Base-by-base conservation (phyloP, 805 yeast species). In the Dipodascopsis tothii region DNA sequence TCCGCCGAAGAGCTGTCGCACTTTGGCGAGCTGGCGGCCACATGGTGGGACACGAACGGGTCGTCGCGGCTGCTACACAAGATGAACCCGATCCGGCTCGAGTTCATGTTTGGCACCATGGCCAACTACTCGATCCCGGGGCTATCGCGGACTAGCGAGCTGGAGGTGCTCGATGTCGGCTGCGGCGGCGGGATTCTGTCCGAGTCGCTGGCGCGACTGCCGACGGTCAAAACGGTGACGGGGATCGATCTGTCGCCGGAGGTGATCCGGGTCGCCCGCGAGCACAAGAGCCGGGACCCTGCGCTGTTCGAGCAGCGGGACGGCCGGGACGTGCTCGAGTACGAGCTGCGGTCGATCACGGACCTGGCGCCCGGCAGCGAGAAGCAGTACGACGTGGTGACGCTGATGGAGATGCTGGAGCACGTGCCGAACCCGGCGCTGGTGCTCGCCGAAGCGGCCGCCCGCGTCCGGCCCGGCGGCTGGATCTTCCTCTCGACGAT, bases 31-130 rank as follows among this genome's bases (percentile, higher is more conserved):
- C 69, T 92, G 36, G 98, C 99, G 1, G 70, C 81, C n/a, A 65
- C 85, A n/a, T 92, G 99, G 99, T 92, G 99, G 98, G 95, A 92
- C 56, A 78, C 84, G 11, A 66, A 79, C 51, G 98, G 98, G 0
- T 82, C 96, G 1, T 97, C 92, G 60, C 69, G 98, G 33, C 84
- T 92, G 43, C 72, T 92, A 35, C 97, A 92, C 65, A 84, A 87
- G 65, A 90, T 92, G 98, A 92, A 92, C 61, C 68, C 85, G 39
- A 69, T 85, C 41, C 69, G 98, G 51, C 74, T 90, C 82, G 96
- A 87, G 61, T 92, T 87, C 60, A 78, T 92, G 39, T 77, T 75
- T 50, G 73, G 73, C 3, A 80, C 79, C 0, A 65, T 90, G 67
- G 57, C 61, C 2, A 73, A 68, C 16, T 77, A 77, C 30, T 70